Conservation (phyloP, 176 grass and related monocot genomes). For the Aegilops bicornis region DNA sequence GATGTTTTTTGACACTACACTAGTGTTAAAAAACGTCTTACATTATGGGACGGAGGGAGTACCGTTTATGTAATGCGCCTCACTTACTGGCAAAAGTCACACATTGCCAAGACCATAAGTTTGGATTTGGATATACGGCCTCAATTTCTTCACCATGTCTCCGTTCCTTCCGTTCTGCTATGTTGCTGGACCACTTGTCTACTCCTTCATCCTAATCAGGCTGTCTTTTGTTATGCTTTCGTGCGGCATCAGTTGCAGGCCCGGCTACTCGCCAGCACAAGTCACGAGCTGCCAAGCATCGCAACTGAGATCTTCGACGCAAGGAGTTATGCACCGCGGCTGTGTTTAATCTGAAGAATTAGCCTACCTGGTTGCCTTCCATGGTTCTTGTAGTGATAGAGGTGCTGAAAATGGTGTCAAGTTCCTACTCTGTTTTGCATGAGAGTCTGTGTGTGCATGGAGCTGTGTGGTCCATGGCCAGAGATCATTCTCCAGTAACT, state of each 20-base stretch:
- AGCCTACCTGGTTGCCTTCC: background rate
- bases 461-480: too few relatives aligned
- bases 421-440: background rate
- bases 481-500: background rate
- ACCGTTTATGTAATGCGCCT: too few relatives aligned
- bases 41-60: too few relatives aligned
- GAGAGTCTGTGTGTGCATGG: background rate
- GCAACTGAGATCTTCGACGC: background rate
- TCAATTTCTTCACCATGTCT: too few relatives aligned
- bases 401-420: background rate
- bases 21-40: too few relatives aligned
- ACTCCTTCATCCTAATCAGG: background rate
- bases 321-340: background rate
- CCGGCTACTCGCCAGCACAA: background rate
- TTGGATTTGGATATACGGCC: too few relatives aligned
- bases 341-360: background rate
- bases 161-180: too few relatives aligned
- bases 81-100: too few relatives aligned
- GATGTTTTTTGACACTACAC: too few relatives aligned
- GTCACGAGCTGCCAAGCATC: background rate
- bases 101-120: too few relatives aligned
- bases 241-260: background rate
- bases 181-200: background rate
- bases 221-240: background rate
- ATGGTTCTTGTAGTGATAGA: background rate